Conservation (phyloP, 306 rosid genomes). For the Lathyrus tuberosus region DNA sequence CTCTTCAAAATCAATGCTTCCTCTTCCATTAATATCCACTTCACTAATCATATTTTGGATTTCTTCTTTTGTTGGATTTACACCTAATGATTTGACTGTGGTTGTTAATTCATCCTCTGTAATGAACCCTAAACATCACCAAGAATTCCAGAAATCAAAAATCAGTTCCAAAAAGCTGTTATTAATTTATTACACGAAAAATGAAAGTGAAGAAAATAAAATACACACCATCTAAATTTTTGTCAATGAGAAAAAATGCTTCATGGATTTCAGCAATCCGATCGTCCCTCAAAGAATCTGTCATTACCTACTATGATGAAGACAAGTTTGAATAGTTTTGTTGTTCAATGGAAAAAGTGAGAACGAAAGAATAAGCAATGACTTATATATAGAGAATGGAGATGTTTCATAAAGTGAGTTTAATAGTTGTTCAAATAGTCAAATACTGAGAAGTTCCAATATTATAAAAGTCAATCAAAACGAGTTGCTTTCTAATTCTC, state of each 20-base stretch:
- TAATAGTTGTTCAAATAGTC: no score
- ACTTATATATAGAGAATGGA: no score
- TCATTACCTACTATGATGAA: conserved; percentile 41
- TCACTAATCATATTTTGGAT: conserved; percentile 67
- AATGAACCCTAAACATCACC: conserved; percentile 63
- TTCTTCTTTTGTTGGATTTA: conserved; percentile 75
- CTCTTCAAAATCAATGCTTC: conserved; percentile 69
- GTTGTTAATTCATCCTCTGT: conserved; percentile 69
- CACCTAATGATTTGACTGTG: conserved; percentile 70
- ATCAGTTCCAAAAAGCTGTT: not conserved
- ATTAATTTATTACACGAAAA: conserved; percentile 7
- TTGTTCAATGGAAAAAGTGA: no score
- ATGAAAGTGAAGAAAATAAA: not conserved
- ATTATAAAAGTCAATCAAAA: no score
- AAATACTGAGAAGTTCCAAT: no score
- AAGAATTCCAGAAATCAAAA: no score
- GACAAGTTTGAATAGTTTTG: no score
- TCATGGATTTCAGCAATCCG: conserved; percentile 78
- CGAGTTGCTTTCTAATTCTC: no score
- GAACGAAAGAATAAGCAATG: no score
- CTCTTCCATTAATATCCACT: conserved; percentile 71
- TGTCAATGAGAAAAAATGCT: conserved; percentile 82
- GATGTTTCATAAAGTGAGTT: no score
- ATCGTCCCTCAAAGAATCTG: conserved; percentile 62
- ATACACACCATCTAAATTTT: conserved; percentile 55